Conservation (phyloP, 2,329 filamentous ascomycete genomes). For the Pseudodiploospora longispora region DNA sequence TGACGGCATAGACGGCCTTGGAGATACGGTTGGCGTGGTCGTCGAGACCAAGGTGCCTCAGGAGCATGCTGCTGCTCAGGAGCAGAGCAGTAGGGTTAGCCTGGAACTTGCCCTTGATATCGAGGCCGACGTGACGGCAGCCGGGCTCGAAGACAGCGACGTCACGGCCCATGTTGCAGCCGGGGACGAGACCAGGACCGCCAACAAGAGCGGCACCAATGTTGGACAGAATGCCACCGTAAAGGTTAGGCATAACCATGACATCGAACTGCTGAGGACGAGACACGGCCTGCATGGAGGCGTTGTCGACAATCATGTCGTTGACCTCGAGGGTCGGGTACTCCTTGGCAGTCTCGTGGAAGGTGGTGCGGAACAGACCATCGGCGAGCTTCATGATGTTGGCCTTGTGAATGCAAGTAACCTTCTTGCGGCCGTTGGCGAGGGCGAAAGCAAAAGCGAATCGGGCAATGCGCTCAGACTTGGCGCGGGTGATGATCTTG, state of each 20-base stretch:
- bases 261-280: constrained; percentile 97
- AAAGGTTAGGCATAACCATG: constrained; percentile 99
- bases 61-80: constrained; percentile 91
- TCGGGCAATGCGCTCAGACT: constrained; percentile 98
- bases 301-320: constrained; percentile 99
- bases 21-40: constrained; percentile 98
- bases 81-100: constrained; percentile 96
- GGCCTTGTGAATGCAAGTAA: constrained; percentile 99
- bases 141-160: constrained; percentile 98
- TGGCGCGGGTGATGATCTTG: constrained; percentile 99
- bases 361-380: constrained; percentile 96
- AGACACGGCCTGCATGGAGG: constrained; percentile 97
- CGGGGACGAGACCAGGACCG: constrained; percentile 92
- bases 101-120: constrained; percentile 99
- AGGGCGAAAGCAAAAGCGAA: constrained; percentile 97
- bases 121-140: constrained; percentile 97
- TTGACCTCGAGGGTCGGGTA: constrained; percentile 93
- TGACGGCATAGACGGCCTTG: constrained; percentile 69
- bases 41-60: constrained; percentile 93
- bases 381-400: constrained; percentile 99
- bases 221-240: constrained; percentile 98
- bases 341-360: constrained; percentile 87
- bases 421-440: constrained; percentile 98
- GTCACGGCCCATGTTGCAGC: constrained; percentile 99
- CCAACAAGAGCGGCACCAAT: constrained; percentile 95